Evolutionary conservation across 352 stramenopile species (phyloP), one percentile per base, ranked within the genome.

Genomic region (Globisporangium megalacanthum): DNA sequence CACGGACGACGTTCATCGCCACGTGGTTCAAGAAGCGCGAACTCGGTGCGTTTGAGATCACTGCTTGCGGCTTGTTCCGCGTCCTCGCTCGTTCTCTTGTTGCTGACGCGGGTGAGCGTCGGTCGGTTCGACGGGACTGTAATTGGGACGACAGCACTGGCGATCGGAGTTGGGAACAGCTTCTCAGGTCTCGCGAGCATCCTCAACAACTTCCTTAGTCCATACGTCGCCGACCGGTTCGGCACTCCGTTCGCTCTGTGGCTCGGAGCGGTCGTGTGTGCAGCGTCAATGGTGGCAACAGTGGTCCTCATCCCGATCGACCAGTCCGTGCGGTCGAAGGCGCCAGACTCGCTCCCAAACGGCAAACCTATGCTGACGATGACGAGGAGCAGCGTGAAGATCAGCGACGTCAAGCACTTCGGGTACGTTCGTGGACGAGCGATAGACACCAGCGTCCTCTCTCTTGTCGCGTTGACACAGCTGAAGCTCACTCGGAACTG

Each of bases 1-100:
- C 79, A 4, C 70, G 81, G 29, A 86, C 68, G 31, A 87, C 86
- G 4, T 73, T 96, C 31, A 61, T 95, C 10, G 72, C 79, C 0
- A 70, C 77, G 33, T 97, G 88, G 88, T 97, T 97, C 62, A 70
- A 75, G 46, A 88, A 83, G 17, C 75, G 65, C 44, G 86, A 96
- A 47, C 57, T 95, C 1, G 73, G 74, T 79, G 61, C n/a, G 64
- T 46, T 3, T 4, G 6, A 6, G 8, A 4, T 5, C 41, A 15
- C 4, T 6, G 4, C n/a, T 22, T 4, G 9, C 19, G 8, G 44
- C 19, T 31, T 29, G 25, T 29, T 29, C 25, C 25, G 25, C 25
- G 25, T 29, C 25, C 25, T 4, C 25, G 9, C n/a, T 49, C n/a
- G 11, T 5, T 17, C 25, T 35, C 6, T 49, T 41, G 11, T 19